Evolutionary conservation across 192 early-diverging fungal species (phyloP).

Genomic region (Thamnidium elegans): DNA sequence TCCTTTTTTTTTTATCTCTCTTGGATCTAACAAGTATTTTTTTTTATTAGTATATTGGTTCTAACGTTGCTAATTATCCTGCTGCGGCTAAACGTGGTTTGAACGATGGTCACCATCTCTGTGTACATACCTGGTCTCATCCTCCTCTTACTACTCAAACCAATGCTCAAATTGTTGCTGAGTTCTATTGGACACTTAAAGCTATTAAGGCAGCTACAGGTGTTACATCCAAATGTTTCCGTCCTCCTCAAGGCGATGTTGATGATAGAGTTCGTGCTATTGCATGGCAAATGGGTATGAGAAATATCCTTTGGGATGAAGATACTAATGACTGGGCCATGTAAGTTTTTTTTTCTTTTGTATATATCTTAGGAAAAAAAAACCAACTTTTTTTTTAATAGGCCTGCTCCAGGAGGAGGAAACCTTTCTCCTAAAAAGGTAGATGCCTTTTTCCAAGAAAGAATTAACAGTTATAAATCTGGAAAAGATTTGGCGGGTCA

Average conservation of each 20-base stretch:
- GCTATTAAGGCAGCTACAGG: slow-evolving; percentile 46
- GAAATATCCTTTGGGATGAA: slow-evolving; percentile 21
- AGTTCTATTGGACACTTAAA: slow-evolving; percentile 40
- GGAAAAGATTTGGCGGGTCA: slow-evolving; percentile 25
- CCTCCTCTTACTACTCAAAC: slow-evolving; percentile 41
- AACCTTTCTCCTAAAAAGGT: slow-evolving; percentile 20
- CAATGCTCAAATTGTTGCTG: slow-evolving; percentile 47
- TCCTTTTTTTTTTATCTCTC: neutral
- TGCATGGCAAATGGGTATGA: slow-evolving; percentile 28
- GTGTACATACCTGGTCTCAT: slow-evolving; percentile 55
- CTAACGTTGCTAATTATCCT: slow-evolving; percentile 38
- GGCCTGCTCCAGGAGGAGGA: slow-evolving; percentile 38
- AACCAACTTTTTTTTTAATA: neutral
- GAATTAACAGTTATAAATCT: slow-evolving; percentile 25
- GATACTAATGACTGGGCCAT: slow-evolving; percentile 45
- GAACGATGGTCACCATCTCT: slow-evolving; percentile 55
- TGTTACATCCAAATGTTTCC: slow-evolving; percentile 38
- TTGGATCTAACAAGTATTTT: neutral
- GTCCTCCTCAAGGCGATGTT: slow-evolving; percentile 50
- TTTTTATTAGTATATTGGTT: slow-evolving; percentile 42
- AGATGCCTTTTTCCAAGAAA: slow-evolving; percentile 29
- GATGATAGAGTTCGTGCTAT: slow-evolving; percentile 43
- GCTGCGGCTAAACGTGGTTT: slow-evolving; percentile 36
- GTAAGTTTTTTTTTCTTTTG: neutral
- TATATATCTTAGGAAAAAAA: too few relatives aligned